Conservation (phyloP, 352 stramenopile species). For the Phytophthora kernoviae region DNA sequence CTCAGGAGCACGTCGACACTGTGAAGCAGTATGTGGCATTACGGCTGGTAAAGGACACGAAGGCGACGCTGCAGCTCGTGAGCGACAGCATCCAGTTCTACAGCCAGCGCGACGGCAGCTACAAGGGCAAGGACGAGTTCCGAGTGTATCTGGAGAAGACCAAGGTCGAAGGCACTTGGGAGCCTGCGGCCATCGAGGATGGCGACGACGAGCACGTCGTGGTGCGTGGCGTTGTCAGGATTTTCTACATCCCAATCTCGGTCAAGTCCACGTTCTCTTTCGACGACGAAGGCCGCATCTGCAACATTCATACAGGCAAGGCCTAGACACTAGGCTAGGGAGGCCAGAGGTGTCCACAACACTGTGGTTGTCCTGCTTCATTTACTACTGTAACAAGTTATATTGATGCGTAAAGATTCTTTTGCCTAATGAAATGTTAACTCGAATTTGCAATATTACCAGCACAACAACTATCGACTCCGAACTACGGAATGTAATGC, state of each 20-base stretch:
- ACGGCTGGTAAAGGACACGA: constrained; percentile 43
- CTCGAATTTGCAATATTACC: no score
- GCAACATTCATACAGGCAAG: constrained; percentile 54
- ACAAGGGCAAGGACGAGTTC: constrained; percentile 51
- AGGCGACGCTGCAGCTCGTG: constrained; percentile 51
- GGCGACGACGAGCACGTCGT: constrained; percentile 51
- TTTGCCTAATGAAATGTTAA: no score
- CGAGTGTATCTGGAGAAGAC: constrained; percentile 53
- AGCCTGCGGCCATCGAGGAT: constrained; percentile 45
- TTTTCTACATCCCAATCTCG: constrained; percentile 58
- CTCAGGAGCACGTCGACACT: constrained; percentile 45
- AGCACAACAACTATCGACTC: no score
- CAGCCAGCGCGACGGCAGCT: constrained; percentile 53
- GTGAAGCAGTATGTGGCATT: constrained; percentile 50
- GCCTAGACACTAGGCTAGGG: no score
- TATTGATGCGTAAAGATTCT: no score
- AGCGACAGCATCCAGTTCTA: constrained; percentile 61
- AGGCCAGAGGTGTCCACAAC: no score
- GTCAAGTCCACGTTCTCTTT: constrained; percentile 58
- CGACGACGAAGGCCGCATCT: constrained; percentile 45
- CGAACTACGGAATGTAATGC: no score
- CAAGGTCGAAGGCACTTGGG: constrained; percentile 52
- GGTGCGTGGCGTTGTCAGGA: constrained; percentile 55
- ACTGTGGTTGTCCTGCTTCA: no score
- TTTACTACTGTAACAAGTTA: no score